Percentiles rank a stretch among this genome's conserved stretches.
Evolutionary conservation across 768 basidiomycete species (phyloP).

Genomic region (Suillus occidentalis): DNA sequence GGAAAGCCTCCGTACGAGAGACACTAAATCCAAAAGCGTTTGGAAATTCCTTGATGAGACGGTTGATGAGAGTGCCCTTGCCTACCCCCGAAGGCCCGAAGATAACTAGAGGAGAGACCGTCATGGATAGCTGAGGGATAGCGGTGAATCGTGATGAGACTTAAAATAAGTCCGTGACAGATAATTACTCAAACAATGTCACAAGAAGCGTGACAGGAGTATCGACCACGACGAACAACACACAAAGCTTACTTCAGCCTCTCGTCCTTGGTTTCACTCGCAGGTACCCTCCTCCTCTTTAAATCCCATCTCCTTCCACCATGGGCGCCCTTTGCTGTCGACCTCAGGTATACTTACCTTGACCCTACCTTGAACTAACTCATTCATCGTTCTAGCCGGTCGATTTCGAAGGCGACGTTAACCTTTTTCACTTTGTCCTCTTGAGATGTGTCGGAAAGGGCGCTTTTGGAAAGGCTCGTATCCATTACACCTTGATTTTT

Average conservation of each 20-base stretch:
- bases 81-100: slow-evolving; percentile 94
- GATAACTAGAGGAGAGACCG: slow-evolving; percentile 67
- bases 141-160: too few species aligned
- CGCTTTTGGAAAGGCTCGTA: slow-evolving; percentile 91
- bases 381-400: slow-evolving; percentile 58
- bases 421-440: slow-evolving; percentile 95
- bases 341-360: slow-evolving; percentile 54
- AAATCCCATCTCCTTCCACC: not conserved
- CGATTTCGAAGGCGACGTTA: slow-evolving; percentile 94
- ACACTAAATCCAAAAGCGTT: slow-evolving; percentile 91
- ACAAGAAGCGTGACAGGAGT: slow-evolving; percentile 5
- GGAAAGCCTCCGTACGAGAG: slow-evolving; percentile 62
- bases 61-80: slow-evolving; percentile 85
- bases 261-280: slow-evolving; percentile 9
- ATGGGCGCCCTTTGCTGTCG: slow-evolving; percentile 88
- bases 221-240: not conserved
- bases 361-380: slow-evolving; percentile 1
- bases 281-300: not conserved
- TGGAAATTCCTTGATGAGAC: slow-evolving; percentile 78
- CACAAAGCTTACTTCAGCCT: not conserved
- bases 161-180: not conserved
- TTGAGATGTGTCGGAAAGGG: slow-evolving; percentile 97
- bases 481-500: not conserved
- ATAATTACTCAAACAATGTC: not conserved
- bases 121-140: not conserved